A percentile compares a stretch with the other conserved stretches of the same genome.
Evolutionary conservation across 2,329 filamentous ascomycete genomes (phyloP).

Genomic region (Aspergillus sergii): DNA sequence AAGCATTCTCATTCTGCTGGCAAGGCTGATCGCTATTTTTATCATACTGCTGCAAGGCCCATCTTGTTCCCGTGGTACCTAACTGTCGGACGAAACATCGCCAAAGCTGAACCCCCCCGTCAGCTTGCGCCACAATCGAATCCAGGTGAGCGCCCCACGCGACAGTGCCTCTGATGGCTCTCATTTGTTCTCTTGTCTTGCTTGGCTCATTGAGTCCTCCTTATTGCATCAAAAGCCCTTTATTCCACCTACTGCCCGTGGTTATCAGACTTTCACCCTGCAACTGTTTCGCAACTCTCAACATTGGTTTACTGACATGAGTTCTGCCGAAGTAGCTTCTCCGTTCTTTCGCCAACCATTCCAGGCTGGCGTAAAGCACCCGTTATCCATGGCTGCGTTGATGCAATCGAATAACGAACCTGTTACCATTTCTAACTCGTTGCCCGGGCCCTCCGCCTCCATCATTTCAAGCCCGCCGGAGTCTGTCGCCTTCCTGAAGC

Average conservation of each 20-base stretch:
- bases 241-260: conserved; percentile 6
- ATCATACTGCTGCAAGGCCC: conserved; percentile 20
- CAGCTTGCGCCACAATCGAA: conserved; percentile 51
- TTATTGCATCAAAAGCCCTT: conserved; percentile 9
- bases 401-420: conserved; percentile 46
- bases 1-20: conserved; percentile 16
- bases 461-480: conserved; percentile 34
- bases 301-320: conserved; percentile 37
- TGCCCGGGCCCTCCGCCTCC: conserved; percentile 32
- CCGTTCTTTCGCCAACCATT: conserved; percentile 33
- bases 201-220: conserved; percentile 10
- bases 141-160: conserved; percentile 43
- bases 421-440: conserved; percentile 39
- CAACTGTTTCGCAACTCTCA: not conserved
- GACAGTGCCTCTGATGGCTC: conserved; percentile 25
- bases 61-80: conserved; percentile 15
- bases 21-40: conserved; percentile 32
- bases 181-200: conserved; percentile 5
- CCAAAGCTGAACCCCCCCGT: conserved; percentile 41
- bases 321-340: conserved; percentile 33
- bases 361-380: conserved; percentile 33
- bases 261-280: not conserved
- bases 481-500: conserved; percentile 38
- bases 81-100: conserved; percentile 23
- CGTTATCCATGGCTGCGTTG: conserved; percentile 47